Evolutionary conservation across 192 early-diverging fungal genomes (phyloP).

Genomic region (Backusella australiensis): DNA sequence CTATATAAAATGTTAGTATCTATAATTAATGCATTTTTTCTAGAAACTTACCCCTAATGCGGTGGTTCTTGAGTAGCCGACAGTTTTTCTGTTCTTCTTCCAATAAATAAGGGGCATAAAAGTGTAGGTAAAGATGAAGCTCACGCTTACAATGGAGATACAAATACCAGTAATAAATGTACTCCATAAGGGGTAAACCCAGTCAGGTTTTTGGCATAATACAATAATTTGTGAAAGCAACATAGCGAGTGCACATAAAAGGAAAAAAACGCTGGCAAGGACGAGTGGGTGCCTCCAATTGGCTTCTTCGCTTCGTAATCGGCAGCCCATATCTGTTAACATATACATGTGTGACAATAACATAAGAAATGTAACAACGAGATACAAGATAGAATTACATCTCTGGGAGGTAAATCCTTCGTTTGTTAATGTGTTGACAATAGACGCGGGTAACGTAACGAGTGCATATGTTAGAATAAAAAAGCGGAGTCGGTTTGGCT

Average conservation of each 20-base stretch:
- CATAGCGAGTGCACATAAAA: not conserved
- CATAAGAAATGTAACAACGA: conserved; percentile 8
- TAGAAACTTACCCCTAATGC: conserved; percentile 10
- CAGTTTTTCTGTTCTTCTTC: not conserved
- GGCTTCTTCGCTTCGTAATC: not conserved
- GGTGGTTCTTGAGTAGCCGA: conserved; percentile 5
- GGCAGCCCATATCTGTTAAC: conserved; percentile 1
- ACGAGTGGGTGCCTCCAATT: conserved; percentile 4
- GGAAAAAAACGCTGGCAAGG: not conserved
- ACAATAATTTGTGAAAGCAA: not conserved
- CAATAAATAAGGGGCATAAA: conserved; percentile 15
- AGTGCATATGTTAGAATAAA: conserved; percentile 10
- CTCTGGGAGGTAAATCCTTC: not conserved
- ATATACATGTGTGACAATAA: conserved; percentile 2
- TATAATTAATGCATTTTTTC: not conserved
- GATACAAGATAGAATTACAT: not conserved
- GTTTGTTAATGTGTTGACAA: conserved; percentile 4
- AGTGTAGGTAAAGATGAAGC: conserved; percentile 10
- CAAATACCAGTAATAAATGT: not conserved
- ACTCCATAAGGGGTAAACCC: not conserved
- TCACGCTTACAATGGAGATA: not conserved
- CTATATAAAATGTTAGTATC: not conserved
- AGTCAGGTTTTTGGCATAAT: not conserved
- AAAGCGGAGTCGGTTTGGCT: conserved; percentile 1
- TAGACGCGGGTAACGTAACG: conserved; percentile 3